Base-by-base conservation (phyloP, 2,329 filamentous ascomycete genomes). In the Hirsutella minnesotensis region DNA sequence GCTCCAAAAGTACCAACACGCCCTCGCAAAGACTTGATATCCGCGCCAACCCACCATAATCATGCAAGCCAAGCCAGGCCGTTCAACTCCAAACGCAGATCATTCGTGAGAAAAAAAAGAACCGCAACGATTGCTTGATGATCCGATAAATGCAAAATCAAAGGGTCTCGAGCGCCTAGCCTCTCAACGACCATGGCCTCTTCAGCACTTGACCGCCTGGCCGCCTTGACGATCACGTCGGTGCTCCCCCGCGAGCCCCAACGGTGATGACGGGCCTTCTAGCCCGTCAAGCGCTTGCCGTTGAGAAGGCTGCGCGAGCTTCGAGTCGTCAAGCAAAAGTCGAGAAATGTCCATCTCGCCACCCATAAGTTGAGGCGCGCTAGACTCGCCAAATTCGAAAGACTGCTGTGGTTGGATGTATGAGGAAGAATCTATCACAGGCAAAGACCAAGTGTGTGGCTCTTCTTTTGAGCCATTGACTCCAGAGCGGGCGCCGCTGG, bases 261-360 rank as follows among this genome's bases (percentile, higher is more conserved):
- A 39, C 3, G 56, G 49, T 9, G 57, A 54, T 10, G 54, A 52
- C 9, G 56, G 44, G 12, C 46, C 47, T 13, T 51, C 53, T 20
- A 46, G 45, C 19, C 46, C 48, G 5, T 64, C 60, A 8, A 49
- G 31, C 12, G 49, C 53, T 20, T 57, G 52, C 16, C 59, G 53
- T 21, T 51, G 41, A 31, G 46, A 50, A 18, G 47, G 39, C 37
- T 53, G 58, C 9, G 46, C 44, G 3, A 57, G 44, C 44, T 63
- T 63, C 4, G 61, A 59, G 47, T 77, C 74, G 42, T 79, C 73
- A n/a, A 79, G 63, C 3, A 80, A 56, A 2, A 81, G 62, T 12
- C 76, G 68, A 15, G 74, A 75, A 38, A 80, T 77, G 41, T 77
- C 76, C 76, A 80, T 80, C 53, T 79, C 76, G 15, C 72, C 69